These are phyloP conservation scores for Yarrowia sp. DNA, from an alignment of 805 yeast species.

Conservation along the genomic window DNA sequence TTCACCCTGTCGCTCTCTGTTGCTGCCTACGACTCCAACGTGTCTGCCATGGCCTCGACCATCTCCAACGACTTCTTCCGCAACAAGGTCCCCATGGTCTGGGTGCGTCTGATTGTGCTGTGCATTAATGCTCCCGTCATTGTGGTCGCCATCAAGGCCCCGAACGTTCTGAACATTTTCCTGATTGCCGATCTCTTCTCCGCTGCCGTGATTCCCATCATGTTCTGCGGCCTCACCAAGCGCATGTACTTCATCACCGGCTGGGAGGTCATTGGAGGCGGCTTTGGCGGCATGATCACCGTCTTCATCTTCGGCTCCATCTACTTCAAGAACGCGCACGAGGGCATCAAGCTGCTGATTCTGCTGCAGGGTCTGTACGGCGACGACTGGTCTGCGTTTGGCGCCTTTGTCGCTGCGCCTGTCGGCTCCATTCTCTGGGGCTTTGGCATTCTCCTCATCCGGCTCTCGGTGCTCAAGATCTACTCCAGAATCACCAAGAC, in stretches of 20 bases:
- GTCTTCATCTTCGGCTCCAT: constrained; percentile 83
- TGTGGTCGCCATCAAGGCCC: constrained; percentile 79
- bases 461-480: constrained; percentile 33
- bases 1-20: constrained; percentile 74
- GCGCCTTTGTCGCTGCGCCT: constrained; percentile 91
- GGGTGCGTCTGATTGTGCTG: constrained; percentile 67
- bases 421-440: constrained; percentile 69
- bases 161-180: constrained; percentile 80
- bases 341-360: constrained; percentile 73
- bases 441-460: constrained; percentile 46
- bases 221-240: constrained; percentile 73
- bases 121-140: constrained; percentile 79
- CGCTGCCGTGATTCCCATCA: constrained; percentile 78
- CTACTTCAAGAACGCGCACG: constrained; percentile 67
- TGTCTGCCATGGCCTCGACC: constrained; percentile 83
- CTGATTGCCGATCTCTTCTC: constrained; percentile 89
- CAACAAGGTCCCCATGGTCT: constrained; percentile 66
- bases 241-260: constrained; percentile 69
- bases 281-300: constrained; percentile 74
- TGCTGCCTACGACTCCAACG: constrained; percentile 85
- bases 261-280: constrained; percentile 78
- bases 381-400: constrained; percentile 91
- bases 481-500: constrained; percentile 41
- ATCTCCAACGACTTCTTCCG: constrained; percentile 87
- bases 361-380: constrained; percentile 66